These are phyloP conservation scores for Ensete glaucum DNA, from an alignment of 176 grass and related monocot species.

Conservation along the genomic window DNA sequence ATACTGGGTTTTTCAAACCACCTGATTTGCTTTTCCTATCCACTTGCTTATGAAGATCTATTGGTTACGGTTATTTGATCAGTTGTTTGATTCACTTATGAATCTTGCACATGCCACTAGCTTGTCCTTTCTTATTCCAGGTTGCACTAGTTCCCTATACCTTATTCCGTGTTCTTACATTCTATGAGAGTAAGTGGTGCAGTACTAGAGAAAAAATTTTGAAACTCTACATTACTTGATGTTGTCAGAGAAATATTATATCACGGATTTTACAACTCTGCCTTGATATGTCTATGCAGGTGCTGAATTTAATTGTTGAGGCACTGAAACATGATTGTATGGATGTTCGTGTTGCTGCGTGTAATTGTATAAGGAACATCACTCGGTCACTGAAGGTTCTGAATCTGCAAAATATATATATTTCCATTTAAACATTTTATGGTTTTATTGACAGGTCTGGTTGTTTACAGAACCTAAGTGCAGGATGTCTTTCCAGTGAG, in stretches of 20 bases:
- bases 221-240: too few species aligned
- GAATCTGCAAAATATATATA: conserved; percentile 17
- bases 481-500: conserved; percentile 64
- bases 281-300: conserved; percentile 35
- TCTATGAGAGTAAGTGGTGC: too few species aligned
- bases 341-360: conserved; percentile 84
- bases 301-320: conserved; percentile 65
- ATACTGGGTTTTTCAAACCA: neutral
- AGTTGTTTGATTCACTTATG: too few species aligned
- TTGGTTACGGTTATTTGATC: too few species aligned
- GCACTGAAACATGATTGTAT: conserved; percentile 67
- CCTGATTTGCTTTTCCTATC: neutral
- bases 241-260: too few species aligned
- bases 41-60: too few species aligned
- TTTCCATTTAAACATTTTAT: conserved; percentile 20
- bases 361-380: conserved; percentile 86
- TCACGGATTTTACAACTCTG: neutral
- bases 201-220: too few species aligned
- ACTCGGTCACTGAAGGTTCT: conserved; percentile 80
- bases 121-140: too few species aligned
- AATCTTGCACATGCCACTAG: too few species aligned
- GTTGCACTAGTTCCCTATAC: too few species aligned
- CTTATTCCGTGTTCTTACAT: too few species aligned
- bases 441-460: conserved; percentile 21
- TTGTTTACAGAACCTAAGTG: conserved; percentile 73